Evolutionary conservation across 2,329 filamentous ascomycete species (phyloP), one percentile per base, ranked within the genome.

Genomic region (Ophiocordyceps camponoti-rufipedis): DNA sequence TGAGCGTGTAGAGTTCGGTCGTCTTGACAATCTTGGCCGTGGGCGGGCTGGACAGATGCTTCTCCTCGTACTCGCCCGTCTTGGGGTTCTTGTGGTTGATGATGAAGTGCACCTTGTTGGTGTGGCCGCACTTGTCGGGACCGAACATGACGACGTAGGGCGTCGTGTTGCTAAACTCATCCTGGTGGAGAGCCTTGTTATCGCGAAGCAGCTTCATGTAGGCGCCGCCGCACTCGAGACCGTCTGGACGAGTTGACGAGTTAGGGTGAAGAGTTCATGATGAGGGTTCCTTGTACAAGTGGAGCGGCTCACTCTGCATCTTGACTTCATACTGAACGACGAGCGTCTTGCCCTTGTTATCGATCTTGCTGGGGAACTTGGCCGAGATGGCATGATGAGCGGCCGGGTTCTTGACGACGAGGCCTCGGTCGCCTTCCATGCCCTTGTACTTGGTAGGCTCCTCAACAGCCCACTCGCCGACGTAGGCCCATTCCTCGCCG

Each of bases 31-130:
- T 91, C 63, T 81, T 83, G 61, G 88, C 88, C 48, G 81, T 74
- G 50, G 91, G 88, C 52, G 89, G 82, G 57, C 75, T 75, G 62
- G 76, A 79, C 52, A 98, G 76, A 70, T 98, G 91, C 82, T 98
- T 98, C 84, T 98, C 91, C 77, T 98, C 89, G 60, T 98, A 98
- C 68, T 95, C 86, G 71, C 89, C 89, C 42, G 87, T 95, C 84
- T 94, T 95, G 62, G 91, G 91, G 79, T 96, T 98, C 85, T 96
- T 98, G 83, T 98, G 91, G 70, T 93, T 91, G 80, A 98, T 94
- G 67, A 98, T 98, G 72, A 98, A 94, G 68, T 79, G 75, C 45
- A 93, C 85, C 82, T 96, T 96, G 82, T 98, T 98, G 67, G 86
- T 96, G 63, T 86, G 78, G 66, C 91, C 91, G 65, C 91, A 98